phyloP scores from a whole-genome alignment of 768 basidiomycete species.

The Fomitopsis serialis region DNA sequence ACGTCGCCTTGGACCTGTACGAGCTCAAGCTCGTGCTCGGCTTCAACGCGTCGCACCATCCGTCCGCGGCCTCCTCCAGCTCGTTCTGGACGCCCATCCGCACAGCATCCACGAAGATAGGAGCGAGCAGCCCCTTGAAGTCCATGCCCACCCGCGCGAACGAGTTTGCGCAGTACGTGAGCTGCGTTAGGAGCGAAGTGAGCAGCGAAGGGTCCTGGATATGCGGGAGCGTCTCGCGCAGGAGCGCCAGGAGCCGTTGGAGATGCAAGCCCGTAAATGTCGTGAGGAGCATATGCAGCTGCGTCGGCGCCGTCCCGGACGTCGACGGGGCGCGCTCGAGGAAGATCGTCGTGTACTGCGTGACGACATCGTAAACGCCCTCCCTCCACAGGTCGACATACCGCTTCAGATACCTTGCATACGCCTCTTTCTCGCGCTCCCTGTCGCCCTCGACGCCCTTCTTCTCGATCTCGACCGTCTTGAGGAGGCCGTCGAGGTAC shows the following conservation, averaged over 20 bases:
- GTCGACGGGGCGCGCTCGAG: conserved; percentile 52
- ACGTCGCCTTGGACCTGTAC: background rate
- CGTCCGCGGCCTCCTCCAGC: conserved; percentile 34
- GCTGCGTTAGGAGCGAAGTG: conserved; percentile 83
- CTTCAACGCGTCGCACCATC: conserved; percentile 8
- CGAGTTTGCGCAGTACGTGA: conserved; percentile 89
- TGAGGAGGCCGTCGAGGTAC: conserved; percentile 55
- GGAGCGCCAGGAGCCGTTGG: conserved; percentile 60
- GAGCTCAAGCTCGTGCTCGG: background rate
- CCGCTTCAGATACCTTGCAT: conserved; percentile 73
- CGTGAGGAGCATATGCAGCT: conserved; percentile 51
- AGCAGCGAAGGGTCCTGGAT: conserved; percentile 58
- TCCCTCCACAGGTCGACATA: conserved; percentile 92
- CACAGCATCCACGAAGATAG: conserved; percentile 65
- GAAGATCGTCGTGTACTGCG: conserved; percentile 87
- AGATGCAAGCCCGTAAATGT: conserved; percentile 63
- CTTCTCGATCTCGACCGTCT: conserved; percentile 38
- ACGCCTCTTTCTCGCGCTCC: conserved; percentile 53
- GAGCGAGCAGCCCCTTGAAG: conserved; percentile 65
- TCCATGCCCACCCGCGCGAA: conserved; percentile 92
- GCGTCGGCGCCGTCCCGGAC: conserved; percentile 18
- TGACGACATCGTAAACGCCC: conserved; percentile 86
- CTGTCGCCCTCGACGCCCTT: conserved; percentile 37
- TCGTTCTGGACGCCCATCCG: conserved; percentile 48
- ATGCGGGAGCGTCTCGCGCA: conserved; percentile 56